Percentiles rank a stretch among this genome's conserved stretches.
Evolutionary conservation across 148 eudicot genomes (phyloP).

Genomic region (Silene latifolia): DNA sequence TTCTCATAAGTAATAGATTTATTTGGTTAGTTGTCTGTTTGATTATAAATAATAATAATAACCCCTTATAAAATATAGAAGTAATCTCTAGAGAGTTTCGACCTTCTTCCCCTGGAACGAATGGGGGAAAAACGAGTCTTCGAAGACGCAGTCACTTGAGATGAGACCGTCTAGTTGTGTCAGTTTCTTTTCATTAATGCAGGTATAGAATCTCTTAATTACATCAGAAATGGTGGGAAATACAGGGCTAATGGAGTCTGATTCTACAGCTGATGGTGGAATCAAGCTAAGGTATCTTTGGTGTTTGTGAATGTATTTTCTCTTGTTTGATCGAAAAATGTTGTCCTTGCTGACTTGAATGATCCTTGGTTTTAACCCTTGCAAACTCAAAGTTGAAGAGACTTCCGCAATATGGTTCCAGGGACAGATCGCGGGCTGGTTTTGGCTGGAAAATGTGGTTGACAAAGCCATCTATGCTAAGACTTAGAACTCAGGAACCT

Average conservation of each 20-base stretch:
- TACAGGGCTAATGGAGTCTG: background rate
- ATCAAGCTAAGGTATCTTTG: background rate
- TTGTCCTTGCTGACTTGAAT: too few species aligned
- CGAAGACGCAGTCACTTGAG: constrained; percentile 48
- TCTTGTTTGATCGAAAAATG: background rate
- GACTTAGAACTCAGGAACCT: background rate
- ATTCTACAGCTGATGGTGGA: constrained; percentile 18
- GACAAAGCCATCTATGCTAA: constrained; percentile 8
- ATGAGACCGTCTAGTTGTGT: constrained; percentile 36
- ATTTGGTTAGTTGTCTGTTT: background rate
- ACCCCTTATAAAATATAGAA: background rate
- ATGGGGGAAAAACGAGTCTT: constrained; percentile 55
- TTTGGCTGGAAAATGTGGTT: constrained; percentile 10
- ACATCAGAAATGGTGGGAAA: constrained; percentile 34
- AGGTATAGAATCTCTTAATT: constrained; percentile 46
- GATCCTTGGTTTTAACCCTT: background rate
- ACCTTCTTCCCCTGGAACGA: constrained; percentile 69
- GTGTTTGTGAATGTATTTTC: background rate
- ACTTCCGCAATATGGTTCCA: background rate
- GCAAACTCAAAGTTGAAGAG: background rate
- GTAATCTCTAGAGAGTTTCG: background rate
- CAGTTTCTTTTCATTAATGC: constrained; percentile 50
- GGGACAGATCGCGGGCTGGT: background rate
- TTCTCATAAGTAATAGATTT: too few species aligned
- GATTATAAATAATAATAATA: too few species aligned